Percentiles rank a stretch among this genome's conserved stretches.
Conservation (phyloP, 2,329 filamentous ascomycete species). For the Ustulina deusta region DNA sequence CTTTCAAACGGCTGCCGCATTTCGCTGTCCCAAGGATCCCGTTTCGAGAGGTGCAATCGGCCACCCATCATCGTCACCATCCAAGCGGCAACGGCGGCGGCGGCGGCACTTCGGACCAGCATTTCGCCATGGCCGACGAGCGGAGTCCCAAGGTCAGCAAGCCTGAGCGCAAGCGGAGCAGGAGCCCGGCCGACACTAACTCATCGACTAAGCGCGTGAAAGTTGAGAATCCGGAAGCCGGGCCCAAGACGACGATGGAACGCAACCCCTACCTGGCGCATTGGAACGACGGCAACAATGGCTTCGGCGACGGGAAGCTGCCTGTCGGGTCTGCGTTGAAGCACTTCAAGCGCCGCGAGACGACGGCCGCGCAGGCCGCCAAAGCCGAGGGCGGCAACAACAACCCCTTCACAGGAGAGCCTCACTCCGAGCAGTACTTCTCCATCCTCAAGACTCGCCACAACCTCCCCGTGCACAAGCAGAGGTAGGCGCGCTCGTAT, state of each 20-base stretch:
- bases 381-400: slow-evolving; percentile 81
- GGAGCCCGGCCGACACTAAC: slow-evolving; percentile 43
- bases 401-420: slow-evolving; percentile 86
- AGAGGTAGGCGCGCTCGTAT: slow-evolving; percentile 69
- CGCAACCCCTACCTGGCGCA: slow-evolving; percentile 93
- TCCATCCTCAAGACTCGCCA: slow-evolving; percentile 86
- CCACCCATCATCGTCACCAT: not conserved
- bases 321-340: slow-evolving; percentile 64
- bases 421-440: slow-evolving; percentile 87
- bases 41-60: not conserved
- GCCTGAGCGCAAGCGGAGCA: slow-evolving; percentile 46
- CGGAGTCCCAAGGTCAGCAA: slow-evolving; percentile 41
- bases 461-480: slow-evolving; percentile 90
- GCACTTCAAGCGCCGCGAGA: slow-evolving; percentile 80
- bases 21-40: not conserved
- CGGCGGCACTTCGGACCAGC: not conserved
- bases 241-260: slow-evolving; percentile 43
- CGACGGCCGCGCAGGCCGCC: slow-evolving; percentile 80
- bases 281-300: slow-evolving; percentile 68
- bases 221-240: slow-evolving; percentile 43
- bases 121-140: slow-evolving; percentile 39
- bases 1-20: too few relatives aligned
- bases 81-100: not conserved
- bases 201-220: slow-evolving; percentile 48
- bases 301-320: slow-evolving; percentile 52